phyloP scores from a whole-genome alignment of 2,329 filamentous ascomycete genomes.

The Coniochaeta ligniaria region DNA sequence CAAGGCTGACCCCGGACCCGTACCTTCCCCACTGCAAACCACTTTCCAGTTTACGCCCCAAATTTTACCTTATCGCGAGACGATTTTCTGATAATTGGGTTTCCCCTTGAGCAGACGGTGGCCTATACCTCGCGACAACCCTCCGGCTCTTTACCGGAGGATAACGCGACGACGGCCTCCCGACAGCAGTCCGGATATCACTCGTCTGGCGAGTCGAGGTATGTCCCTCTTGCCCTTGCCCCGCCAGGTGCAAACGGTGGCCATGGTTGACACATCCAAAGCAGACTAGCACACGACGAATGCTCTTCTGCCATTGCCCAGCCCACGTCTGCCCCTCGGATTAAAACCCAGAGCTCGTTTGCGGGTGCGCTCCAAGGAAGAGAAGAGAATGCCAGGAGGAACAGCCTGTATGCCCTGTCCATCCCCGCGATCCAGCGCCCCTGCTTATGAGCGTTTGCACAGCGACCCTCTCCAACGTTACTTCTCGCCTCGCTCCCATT shows the following conservation, averaged over 20 bases:
- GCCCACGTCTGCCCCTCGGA: neutral
- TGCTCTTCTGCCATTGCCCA: neutral
- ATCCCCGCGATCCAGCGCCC: neutral
- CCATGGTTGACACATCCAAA: neutral
- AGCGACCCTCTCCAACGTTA: constrained; percentile 1
- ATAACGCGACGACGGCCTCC: neutral
- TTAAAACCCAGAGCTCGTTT: neutral
- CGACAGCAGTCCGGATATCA: neutral
- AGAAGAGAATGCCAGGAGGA: neutral
- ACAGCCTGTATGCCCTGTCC: neutral
- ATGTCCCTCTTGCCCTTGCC: neutral
- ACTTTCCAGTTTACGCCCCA: neutral
- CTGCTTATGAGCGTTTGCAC: neutral
- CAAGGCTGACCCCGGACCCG: neutral
- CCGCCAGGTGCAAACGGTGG: neutral
- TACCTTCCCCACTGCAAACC: neutral
- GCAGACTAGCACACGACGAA: neutral
- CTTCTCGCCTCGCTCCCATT: neutral
- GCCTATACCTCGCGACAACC: neutral
- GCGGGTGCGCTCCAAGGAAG: neutral
- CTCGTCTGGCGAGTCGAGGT: neutral
- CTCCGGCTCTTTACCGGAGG: neutral
- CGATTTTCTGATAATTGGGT: neutral
- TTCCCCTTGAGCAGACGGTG: neutral
- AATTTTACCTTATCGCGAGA: neutral